These are phyloP conservation scores for Petunia hybrid DNA, from an alignment of 305 asterid genomes.

Conservation along the genomic window DNA sequence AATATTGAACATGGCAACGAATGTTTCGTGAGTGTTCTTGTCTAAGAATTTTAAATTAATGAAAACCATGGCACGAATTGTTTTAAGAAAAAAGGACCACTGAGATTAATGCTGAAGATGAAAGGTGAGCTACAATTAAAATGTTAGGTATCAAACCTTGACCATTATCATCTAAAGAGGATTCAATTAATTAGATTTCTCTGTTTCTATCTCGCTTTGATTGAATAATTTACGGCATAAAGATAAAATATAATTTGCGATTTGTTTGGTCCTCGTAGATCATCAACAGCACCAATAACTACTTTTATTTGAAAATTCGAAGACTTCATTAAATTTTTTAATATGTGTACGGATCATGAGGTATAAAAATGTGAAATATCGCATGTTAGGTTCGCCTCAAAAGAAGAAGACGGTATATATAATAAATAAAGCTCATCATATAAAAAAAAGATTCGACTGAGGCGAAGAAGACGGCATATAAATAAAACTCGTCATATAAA, in stretches of 20 bases:
- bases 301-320: neutral
- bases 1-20: neutral
- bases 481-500: too few species aligned
- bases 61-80: neutral
- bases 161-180: slow-evolving; percentile 20
- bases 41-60: neutral
- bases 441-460: too few species aligned
- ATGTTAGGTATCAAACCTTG: slow-evolving; percentile 30
- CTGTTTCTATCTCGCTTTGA: slow-evolving; percentile 8
- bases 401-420: neutral
- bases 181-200: neutral
- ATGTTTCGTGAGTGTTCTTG: neutral
- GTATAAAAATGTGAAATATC: slow-evolving; percentile 9
- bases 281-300: slow-evolving; percentile 26
- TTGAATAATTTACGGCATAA: slow-evolving; percentile 25
- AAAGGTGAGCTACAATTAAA: slow-evolving; percentile 42
- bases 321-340: neutral
- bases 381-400: neutral
- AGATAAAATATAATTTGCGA: slow-evolving; percentile 14
- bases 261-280: slow-evolving; percentile 23
- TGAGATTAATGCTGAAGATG: slow-evolving; percentile 39
- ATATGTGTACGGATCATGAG: slow-evolving; percentile 3
- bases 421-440: neutral
- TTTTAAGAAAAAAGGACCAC: slow-evolving; percentile 10
- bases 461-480: too few species aligned